Evolutionary conservation across 2,329 filamentous ascomycete species (phyloP).

Genomic region (Westerdykella aurantiaca): DNA sequence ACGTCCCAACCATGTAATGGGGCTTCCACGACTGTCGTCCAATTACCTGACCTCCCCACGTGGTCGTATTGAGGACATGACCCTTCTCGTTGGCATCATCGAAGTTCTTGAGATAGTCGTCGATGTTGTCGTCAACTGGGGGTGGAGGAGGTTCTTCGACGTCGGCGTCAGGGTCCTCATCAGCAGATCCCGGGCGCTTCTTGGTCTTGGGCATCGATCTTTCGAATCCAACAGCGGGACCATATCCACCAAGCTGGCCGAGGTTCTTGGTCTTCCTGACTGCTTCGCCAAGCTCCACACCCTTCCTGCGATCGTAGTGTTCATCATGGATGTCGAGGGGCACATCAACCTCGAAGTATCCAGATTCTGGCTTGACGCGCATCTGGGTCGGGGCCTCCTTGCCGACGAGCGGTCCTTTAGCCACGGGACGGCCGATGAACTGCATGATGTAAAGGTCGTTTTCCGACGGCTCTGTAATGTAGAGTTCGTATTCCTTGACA

Average conservation of each 20-base stretch:
- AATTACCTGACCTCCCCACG: constrained; percentile 74
- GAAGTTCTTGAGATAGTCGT: constrained; percentile 49
- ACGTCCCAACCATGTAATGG: constrained; percentile 86
- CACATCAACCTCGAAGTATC: constrained; percentile 89
- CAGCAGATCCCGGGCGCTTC: constrained; percentile 17
- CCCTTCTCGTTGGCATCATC: constrained; percentile 62
- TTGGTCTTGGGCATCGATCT: constrained; percentile 22
- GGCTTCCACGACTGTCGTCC: constrained; percentile 64
- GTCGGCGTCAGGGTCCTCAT: background rate
- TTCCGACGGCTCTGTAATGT: constrained; percentile 62
- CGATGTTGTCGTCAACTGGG: constrained; percentile 62
- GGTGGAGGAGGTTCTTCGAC: constrained; percentile 19
- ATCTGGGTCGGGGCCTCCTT: constrained; percentile 59
- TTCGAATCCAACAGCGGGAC: constrained; percentile 44
- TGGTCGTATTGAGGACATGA: constrained; percentile 72
- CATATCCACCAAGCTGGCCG: constrained; percentile 38
- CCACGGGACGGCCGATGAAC: constrained; percentile 70
- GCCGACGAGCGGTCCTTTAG: constrained; percentile 22
- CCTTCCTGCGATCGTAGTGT: constrained; percentile 81
- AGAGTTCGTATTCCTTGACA: constrained; percentile 67
- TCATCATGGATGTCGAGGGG: constrained; percentile 58
- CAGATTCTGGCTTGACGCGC: constrained; percentile 73
- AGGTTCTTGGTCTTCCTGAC: constrained; percentile 51
- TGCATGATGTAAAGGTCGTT: constrained; percentile 67
- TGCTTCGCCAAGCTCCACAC: constrained; percentile 74